Conservation (phyloP, 306 rosid species). For the Inga oerstediana region DNA sequence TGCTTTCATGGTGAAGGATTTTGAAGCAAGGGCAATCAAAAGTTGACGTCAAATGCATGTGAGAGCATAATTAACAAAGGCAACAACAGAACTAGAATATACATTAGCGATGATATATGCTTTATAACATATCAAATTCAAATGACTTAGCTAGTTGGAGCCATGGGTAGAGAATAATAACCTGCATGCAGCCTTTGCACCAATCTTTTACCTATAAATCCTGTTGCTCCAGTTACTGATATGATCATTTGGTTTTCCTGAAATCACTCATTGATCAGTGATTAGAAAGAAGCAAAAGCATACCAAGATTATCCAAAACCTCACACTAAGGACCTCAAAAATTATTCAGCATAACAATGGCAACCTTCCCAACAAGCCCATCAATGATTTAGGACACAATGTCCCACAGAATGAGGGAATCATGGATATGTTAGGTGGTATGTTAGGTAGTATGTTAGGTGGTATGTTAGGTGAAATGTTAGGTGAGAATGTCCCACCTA, state of each 20-base stretch:
- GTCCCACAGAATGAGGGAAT: no score
- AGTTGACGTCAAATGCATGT: slow-evolving; percentile 4
- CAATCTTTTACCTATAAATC: slow-evolving; percentile 88
- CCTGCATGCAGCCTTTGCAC: slow-evolving; percentile 93
- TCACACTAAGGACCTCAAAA: not conserved
- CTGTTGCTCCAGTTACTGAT: slow-evolving; percentile 96
- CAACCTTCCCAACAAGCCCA: slow-evolving; percentile 6
- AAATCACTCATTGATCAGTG: slow-evolving; percentile 41
- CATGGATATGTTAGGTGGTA: no score
- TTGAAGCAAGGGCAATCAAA: not conserved
- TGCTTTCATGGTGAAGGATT: slow-evolving; percentile 14
- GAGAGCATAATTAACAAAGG: not conserved
- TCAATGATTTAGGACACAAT: no score
- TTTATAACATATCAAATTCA: not conserved
- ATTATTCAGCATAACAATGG: not conserved
- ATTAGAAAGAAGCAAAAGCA: slow-evolving; percentile 39
- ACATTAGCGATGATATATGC: not conserved
- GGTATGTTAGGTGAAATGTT: no score
- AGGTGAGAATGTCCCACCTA: no score
- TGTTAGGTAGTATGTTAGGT: no score
- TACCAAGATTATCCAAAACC: slow-evolving; percentile 7
- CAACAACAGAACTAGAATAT: not conserved
- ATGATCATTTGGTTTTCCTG: slow-evolving; percentile 69
- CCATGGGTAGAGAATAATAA: slow-evolving; percentile 45
- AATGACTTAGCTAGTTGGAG: slow-evolving; percentile 7